phyloP scores from a whole-genome alignment of 2,329 filamentous ascomycete genomes.

The Aspergillus niger region DNA sequence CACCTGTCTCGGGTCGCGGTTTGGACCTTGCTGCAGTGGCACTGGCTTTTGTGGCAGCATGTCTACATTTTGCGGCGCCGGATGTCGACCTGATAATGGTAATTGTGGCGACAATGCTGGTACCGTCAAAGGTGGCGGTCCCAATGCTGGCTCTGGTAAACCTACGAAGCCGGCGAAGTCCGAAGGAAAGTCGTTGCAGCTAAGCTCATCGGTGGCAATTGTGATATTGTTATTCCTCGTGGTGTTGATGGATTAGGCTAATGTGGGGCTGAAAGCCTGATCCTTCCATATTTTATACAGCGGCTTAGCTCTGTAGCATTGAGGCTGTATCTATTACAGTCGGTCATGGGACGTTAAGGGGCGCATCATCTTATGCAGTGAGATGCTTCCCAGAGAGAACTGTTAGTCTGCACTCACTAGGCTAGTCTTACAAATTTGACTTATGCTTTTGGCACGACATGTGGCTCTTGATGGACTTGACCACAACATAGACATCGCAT shows the following conservation, averaged over 20 bases:
- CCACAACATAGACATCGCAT: too few relatives aligned
- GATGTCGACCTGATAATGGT: slow-evolving; percentile 35
- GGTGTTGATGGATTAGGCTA: slow-evolving; percentile 9
- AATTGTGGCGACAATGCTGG: slow-evolving; percentile 26
- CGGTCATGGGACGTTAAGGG: not conserved
- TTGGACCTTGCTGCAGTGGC: slow-evolving; percentile 38
- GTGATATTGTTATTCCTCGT: slow-evolving; percentile 14
- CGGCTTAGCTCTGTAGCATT: not conserved
- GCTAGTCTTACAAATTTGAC: not conserved
- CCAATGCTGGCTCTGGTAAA: not conserved
- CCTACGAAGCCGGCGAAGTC: slow-evolving; percentile 18
- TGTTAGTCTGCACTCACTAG: slow-evolving; percentile 1
- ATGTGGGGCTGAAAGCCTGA: too few relatives aligned
- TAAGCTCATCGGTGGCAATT: not conserved
- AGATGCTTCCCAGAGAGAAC: not conserved
- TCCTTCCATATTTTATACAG: not conserved
- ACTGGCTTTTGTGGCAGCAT: slow-evolving; percentile 35
- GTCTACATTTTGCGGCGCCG: slow-evolving; percentile 32
- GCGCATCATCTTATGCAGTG: not conserved
- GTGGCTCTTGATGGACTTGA: not conserved
- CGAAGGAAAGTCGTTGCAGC: slow-evolving; percentile 5
- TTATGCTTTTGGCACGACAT: not conserved
- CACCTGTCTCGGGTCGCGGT: slow-evolving; percentile 38
- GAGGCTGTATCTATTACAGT: not conserved
- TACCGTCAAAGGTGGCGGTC: not conserved